Evolutionary conservation across 306 rosid genomes (phyloP).

Genomic region (Malus domestica): ASM211411v1 NC_041803.1:4259001-4259500

Average conservation of each 20-base stretch:
- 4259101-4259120: conserved; percentile 63
- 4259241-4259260: conserved; percentile 72
- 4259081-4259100: conserved; percentile 58
- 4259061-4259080: conserved; percentile 41
- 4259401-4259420: neutral
- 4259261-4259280: conserved; percentile 71
- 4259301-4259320: conserved; percentile 21
- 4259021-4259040: neutral
- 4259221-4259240: conserved; percentile 88
- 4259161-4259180: conserved; percentile 82
- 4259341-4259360: neutral
- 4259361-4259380: neutral
- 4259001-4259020: neutral
- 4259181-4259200: conserved; percentile 27
- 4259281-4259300: conserved; percentile 62
- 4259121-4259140: conserved; percentile 49
- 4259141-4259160: conserved; percentile 89
- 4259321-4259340: neutral
- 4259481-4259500: neutral
- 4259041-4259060: conserved; percentile 45
- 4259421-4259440: neutral
- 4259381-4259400: neutral
- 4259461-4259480: neutral
- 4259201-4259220: conserved; percentile 55
- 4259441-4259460: neutral